These are phyloP conservation scores for Grigorovia jiainica DNA, from an alignment of 805 yeast genomes.

Conservation along the genomic window DNA sequence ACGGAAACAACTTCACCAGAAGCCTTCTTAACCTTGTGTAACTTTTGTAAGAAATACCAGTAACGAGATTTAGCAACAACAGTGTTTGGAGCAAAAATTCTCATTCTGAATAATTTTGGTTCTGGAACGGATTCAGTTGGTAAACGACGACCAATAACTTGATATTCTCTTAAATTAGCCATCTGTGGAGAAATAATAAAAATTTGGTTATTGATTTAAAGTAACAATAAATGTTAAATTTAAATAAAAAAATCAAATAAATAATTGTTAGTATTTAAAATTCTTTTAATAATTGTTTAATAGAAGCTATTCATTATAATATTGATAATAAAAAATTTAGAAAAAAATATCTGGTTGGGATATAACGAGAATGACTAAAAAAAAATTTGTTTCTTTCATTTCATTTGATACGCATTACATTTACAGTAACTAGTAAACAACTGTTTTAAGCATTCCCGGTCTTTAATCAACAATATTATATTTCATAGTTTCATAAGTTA, in stretches of 20 bases:
- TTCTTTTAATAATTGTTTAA: not conserved
- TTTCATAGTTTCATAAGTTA: not conserved
- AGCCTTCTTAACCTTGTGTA: slow-evolving; percentile 99
- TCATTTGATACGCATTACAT: too few relatives aligned
- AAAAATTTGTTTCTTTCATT: too few relatives aligned
- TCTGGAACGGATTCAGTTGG: slow-evolving; percentile 98
- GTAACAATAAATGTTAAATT: not conserved
- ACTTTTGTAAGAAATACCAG: slow-evolving; percentile 99
- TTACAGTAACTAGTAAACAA: too few relatives aligned
- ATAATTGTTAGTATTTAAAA: not conserved
- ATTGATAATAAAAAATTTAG: too few relatives aligned
- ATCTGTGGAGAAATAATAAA: slow-evolving; percentile 38
- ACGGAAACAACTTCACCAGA: slow-evolving; percentile 98
- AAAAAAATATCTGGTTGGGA: too few relatives aligned
- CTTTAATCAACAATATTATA: too few relatives aligned
- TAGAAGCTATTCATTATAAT: not conserved
- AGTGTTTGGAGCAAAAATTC: slow-evolving; percentile 97
- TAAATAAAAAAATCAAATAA: too few relatives aligned
- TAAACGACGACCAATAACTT: slow-evolving; percentile 99
- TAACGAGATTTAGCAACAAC: slow-evolving; percentile 99
- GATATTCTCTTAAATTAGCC: slow-evolving; percentile 98
- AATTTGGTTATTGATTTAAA: too few relatives aligned
- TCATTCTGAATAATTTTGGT: slow-evolving; percentile 99
- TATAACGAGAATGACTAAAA: too few relatives aligned
- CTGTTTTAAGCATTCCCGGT: too few relatives aligned